Percentiles rank a stretch among this genome's conserved stretches.
Evolutionary conservation across 495 filamentous ascomycete species (phyloP).

Genomic region (Immersiella caudata): DNA sequence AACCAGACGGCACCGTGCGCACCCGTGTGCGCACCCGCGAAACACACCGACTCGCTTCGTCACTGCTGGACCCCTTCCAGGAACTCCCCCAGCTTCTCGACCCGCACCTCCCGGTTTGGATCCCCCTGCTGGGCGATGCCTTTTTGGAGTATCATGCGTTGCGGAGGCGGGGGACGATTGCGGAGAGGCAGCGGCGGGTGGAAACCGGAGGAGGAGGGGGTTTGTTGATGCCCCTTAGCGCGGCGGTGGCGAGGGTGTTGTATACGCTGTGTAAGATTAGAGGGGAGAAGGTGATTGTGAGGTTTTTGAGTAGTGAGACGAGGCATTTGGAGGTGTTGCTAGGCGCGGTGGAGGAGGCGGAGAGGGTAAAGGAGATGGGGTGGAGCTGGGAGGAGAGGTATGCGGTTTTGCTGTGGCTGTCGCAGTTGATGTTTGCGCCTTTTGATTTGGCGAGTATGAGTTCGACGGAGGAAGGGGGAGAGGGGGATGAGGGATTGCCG

Average conservation of each 20-base stretch:
- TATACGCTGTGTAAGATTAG: constrained; percentile 95
- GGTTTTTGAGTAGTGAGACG: constrained; percentile 88
- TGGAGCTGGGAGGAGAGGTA: constrained; percentile 88
- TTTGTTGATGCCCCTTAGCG: constrained; percentile 60
- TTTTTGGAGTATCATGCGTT: constrained; percentile 69
- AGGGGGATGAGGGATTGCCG: constrained; percentile 31
- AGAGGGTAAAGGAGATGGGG: constrained; percentile 29
- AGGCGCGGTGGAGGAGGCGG: constrained; percentile 60
- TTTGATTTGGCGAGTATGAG: constrained; percentile 90
- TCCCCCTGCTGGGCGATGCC: constrained; percentile 71
- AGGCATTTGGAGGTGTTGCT: constrained; percentile 79
- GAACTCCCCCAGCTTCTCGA: constrained; percentile 97
- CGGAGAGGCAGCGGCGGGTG: constrained; percentile 18
- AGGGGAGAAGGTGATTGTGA: constrained; percentile 85
- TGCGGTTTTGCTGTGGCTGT: constrained; percentile 87
- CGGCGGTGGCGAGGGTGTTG: constrained; percentile 74
- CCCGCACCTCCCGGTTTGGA: constrained; percentile 72
- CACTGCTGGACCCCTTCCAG: constrained; percentile 87
- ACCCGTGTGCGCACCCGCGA: constrained; percentile 49
- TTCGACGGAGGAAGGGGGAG: constrained; percentile 51
- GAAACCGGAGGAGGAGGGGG: constrained; percentile 25
- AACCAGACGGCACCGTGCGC: constrained; percentile 41
- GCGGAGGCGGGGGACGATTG: constrained; percentile 2
- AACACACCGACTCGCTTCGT: constrained; percentile 45
- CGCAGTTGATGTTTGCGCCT: constrained; percentile 87